phyloP scores from a whole-genome alignment of 306 rosid genomes.

The Citrullus colocynthis region DNA sequence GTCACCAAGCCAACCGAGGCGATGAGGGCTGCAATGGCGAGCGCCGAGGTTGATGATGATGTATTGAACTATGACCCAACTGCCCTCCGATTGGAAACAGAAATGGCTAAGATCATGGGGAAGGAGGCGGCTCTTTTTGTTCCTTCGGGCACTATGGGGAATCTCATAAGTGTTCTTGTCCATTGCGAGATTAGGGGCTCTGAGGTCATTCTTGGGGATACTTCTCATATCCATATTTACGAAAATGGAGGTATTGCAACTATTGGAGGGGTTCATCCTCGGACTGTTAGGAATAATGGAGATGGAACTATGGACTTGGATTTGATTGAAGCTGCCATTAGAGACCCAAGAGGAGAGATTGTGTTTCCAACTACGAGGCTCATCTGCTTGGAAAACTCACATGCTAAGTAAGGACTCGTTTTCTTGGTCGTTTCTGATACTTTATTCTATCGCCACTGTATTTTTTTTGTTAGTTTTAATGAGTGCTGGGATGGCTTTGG shows the following conservation, averaged over 20 bases:
- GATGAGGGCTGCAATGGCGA: conserved; percentile 87
- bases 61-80: conserved; percentile 65
- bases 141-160: conserved; percentile 96
- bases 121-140: conserved; percentile 89
- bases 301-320: conserved; percentile 87
- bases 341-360: conserved; percentile 54
- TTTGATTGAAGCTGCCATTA: conserved; percentile 62
- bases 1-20: conserved; percentile 77
- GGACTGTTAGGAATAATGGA: conserved; percentile 42
- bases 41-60: conserved; percentile 51
- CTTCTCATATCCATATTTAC: conserved; percentile 54
- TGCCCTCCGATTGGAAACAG: conserved; percentile 47
- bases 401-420: conserved; percentile 56
- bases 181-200: conserved; percentile 88
- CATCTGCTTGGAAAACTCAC: conserved; percentile 87
- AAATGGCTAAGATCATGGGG: conserved; percentile 61
- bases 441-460: background rate
- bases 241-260: conserved; percentile 95
- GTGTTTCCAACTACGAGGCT: conserved; percentile 72
- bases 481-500: background rate
- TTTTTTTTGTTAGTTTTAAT: background rate
- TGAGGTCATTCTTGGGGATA: conserved; percentile 81
- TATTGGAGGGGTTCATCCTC: conserved; percentile 85
- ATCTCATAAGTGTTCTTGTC: conserved; percentile 72
- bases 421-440: background rate